Evolutionary conservation across 805 yeast genomes (phyloP).

Genomic region (Yamadazyma sp.): DNA sequence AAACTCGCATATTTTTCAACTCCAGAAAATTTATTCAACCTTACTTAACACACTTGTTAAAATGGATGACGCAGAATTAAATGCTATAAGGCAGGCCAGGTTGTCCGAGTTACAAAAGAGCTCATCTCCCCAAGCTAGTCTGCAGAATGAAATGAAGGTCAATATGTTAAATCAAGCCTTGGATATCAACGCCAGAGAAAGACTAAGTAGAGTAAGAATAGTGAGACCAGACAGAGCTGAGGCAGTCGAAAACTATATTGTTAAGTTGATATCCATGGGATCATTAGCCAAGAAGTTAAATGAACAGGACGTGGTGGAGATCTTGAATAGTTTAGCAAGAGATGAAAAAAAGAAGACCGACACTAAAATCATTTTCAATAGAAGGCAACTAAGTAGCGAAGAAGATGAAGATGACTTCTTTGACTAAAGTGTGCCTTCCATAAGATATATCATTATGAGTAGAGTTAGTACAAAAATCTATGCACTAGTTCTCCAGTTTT

Average conservation of each 20-base stretch:
- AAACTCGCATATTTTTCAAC: slow-evolving; percentile 4
- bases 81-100: slow-evolving; percentile 92
- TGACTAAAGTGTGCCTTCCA: slow-evolving; percentile 22
- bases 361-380: slow-evolving; percentile 61
- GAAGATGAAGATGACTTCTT: slow-evolving; percentile 35
- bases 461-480: too few relatives aligned
- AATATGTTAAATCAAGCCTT: slow-evolving; percentile 63
- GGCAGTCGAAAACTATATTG: slow-evolving; percentile 79
- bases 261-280: slow-evolving; percentile 73
- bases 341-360: slow-evolving; percentile 58
- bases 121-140: slow-evolving; percentile 20
- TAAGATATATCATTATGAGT: background rate
- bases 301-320: slow-evolving; percentile 79
- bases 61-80: slow-evolving; percentile 86
- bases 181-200: slow-evolving; percentile 81
- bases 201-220: slow-evolving; percentile 80
- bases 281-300: slow-evolving; percentile 69
- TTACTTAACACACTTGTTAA: slow-evolving; percentile 2
- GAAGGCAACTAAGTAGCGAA: slow-evolving; percentile 38
- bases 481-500: background rate
- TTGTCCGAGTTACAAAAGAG: slow-evolving; percentile 74
- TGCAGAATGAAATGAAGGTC: slow-evolving; percentile 40
- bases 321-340: slow-evolving; percentile 78
- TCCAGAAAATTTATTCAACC: slow-evolving; percentile 1
- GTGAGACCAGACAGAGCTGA: slow-evolving; percentile 91